phyloP scores from a whole-genome alignment of 2,329 filamentous ascomycete genomes.

The Epichloe bromicola region DNA sequence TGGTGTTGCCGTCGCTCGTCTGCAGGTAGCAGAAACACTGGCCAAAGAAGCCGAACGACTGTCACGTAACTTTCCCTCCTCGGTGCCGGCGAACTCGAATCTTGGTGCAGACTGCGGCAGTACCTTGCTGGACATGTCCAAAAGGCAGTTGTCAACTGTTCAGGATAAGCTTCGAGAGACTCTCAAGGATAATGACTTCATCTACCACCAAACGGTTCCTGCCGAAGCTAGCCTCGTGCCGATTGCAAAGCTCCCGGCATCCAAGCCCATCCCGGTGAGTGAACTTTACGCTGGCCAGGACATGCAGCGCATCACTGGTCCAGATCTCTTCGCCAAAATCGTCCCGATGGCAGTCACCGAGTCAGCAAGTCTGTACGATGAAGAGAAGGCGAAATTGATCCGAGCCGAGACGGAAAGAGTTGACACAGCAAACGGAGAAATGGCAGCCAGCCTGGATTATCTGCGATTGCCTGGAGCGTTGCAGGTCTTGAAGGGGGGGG shows the following conservation, averaged over 20 bases:
- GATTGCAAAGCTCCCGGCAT: constrained; percentile 83
- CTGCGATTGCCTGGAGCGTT: constrained; percentile 78
- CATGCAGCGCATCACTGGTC: constrained; percentile 91
- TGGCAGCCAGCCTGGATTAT: constrained; percentile 91
- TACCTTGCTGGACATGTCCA: constrained; percentile 66
- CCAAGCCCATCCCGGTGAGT: constrained; percentile 92
- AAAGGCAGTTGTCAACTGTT: constrained; percentile 66
- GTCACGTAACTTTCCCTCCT: constrained; percentile 68
- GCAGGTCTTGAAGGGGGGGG: constrained; percentile 84
- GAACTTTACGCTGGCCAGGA: constrained; percentile 96
- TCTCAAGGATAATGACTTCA: constrained; percentile 91
- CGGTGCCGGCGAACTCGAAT: constrained; percentile 70
- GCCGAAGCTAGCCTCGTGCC: constrained; percentile 68
- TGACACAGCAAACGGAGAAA: constrained; percentile 84
- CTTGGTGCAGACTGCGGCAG: constrained; percentile 66
- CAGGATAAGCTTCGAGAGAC: constrained; percentile 68
- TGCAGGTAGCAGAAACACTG: constrained; percentile 67
- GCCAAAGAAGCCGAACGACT: constrained; percentile 66
- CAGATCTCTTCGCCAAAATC: constrained; percentile 93
- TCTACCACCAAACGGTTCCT: constrained; percentile 89
- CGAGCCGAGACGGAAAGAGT: constrained; percentile 88
- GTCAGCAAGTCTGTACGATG: constrained; percentile 91
- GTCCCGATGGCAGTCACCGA: constrained; percentile 93
- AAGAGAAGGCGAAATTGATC: constrained; percentile 94
- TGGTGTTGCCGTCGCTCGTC: constrained; percentile 68